phyloP scores from a whole-genome alignment of 2,329 filamentous ascomycete species.

The Aspergillus luchuensis region DNA sequence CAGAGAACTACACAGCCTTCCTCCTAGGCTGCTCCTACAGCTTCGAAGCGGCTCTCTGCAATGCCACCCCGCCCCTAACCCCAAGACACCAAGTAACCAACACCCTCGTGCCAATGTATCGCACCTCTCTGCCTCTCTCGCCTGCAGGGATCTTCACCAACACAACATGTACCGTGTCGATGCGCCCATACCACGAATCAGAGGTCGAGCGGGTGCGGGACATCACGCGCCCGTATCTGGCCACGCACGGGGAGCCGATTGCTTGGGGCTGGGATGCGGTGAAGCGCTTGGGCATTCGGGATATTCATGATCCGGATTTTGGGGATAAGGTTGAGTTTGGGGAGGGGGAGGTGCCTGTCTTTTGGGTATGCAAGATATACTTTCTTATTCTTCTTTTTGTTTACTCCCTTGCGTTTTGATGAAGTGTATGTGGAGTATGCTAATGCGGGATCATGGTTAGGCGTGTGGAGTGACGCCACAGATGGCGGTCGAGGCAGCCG shows the following conservation, averaged over 20 bases:
- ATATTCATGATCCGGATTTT: slow-evolving; percentile 59
- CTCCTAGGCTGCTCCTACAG: slow-evolving; percentile 66
- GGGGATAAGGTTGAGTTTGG: slow-evolving; percentile 51
- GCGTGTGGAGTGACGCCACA: slow-evolving; percentile 69
- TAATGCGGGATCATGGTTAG: slow-evolving; percentile 58
- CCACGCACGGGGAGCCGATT: slow-evolving; percentile 65
- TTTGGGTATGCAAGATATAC: slow-evolving; percentile 28
- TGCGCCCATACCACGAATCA: slow-evolving; percentile 58
- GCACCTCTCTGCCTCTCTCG: slow-evolving; percentile 57
- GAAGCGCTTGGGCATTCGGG: slow-evolving; percentile 54
- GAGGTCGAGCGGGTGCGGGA: slow-evolving; percentile 57
- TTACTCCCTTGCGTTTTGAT: background rate
- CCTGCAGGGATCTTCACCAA: slow-evolving; percentile 61
- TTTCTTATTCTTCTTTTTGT: background rate
- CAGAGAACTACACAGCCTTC: slow-evolving; percentile 60
- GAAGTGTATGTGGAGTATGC: background rate
- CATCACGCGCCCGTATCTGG: slow-evolving; percentile 57
- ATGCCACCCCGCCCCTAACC: slow-evolving; percentile 47
- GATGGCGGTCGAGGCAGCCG: slow-evolving; percentile 61
- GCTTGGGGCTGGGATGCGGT: slow-evolving; percentile 66
- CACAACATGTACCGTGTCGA: slow-evolving; percentile 62
- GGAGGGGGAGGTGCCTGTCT: slow-evolving; percentile 42
- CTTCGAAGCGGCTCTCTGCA: slow-evolving; percentile 60
- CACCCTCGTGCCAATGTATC: slow-evolving; percentile 64
- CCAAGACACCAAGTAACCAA: slow-evolving; percentile 54